phyloP scores from a whole-genome alignment of 2,329 filamentous ascomycete species.

The Cladosporium sp. region DNA sequence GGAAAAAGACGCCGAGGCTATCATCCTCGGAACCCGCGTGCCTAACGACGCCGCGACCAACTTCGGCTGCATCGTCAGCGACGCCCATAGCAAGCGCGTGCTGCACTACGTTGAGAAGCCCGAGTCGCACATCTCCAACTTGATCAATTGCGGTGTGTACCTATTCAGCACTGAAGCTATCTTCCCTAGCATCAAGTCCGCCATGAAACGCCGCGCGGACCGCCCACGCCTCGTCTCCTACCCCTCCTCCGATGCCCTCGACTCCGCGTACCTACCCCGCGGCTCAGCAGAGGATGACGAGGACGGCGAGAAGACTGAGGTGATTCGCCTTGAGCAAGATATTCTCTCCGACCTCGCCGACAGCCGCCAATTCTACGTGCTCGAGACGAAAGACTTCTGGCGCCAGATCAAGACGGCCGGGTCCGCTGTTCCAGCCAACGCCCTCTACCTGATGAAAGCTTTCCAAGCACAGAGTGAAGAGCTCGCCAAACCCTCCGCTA shows the following conservation, averaged over 20 bases:
- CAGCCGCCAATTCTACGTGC: slow-evolving; percentile 95
- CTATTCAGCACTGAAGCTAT: slow-evolving; percentile 93
- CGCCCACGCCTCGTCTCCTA: slow-evolving; percentile 89
- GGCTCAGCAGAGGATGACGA: slow-evolving; percentile 61
- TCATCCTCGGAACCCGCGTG: slow-evolving; percentile 89
- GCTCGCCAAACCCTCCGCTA: slow-evolving; percentile 74
- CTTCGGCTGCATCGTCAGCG: slow-evolving; percentile 96
- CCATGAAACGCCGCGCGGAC: slow-evolving; percentile 92
- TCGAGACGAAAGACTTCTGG: slow-evolving; percentile 99
- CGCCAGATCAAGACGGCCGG: slow-evolving; percentile 99
- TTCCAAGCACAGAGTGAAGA: slow-evolving; percentile 76
- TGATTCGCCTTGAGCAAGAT: slow-evolving; percentile 93
- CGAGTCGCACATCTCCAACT: slow-evolving; percentile 91
- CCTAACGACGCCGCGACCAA: slow-evolving; percentile 87
- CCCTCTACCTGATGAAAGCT: slow-evolving; percentile 91
- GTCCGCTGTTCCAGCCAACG: slow-evolving; percentile 92
- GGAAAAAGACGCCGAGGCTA: slow-evolving; percentile 91
- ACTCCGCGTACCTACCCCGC: slow-evolving; percentile 54
- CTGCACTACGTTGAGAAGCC: slow-evolving; percentile 99
- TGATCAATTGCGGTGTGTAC: slow-evolving; percentile 99
- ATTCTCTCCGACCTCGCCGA: slow-evolving; percentile 93
- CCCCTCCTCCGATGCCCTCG: slow-evolving; percentile 89
- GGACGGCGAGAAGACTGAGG: slow-evolving; percentile 69
- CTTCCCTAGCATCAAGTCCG: slow-evolving; percentile 88
- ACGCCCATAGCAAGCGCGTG: slow-evolving; percentile 87